Base-by-base conservation (phyloP, 2,329 filamentous ascomycete genomes). In the Talaromyces sp. region DNA sequence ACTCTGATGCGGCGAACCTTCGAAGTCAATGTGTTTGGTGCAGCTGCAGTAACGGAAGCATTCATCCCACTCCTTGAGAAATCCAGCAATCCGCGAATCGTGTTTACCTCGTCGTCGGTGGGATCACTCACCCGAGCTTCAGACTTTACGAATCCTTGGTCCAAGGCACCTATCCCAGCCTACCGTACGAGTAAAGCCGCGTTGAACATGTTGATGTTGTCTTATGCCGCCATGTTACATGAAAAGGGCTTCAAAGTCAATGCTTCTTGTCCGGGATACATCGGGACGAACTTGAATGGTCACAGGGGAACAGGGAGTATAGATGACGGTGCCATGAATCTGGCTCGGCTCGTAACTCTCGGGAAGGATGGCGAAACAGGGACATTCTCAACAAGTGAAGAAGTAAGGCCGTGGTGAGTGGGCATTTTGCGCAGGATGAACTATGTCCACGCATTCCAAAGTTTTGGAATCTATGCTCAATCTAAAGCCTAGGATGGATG, bases 161-260 rank as follows among this genome's bases (percentile, higher is more conserved):
- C 62, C 22, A 63, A 46, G 1, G 37, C 64, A n/a, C 62, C 58
- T 1, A 64, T 63, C 43, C 59, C 63, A 2, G 53, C 73, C 5
- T 78, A 78, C 55, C 68, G 67, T 5, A 75, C 75, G 57, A 75
- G 71, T 50, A 79, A 78, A 62, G 72, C 75, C 5, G 76, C 73
- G 11, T 57, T 76, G 67, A 77, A 78, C 48, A 75, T 77, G 69
- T 63, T 78, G 60, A 75, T 70, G 19, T 62, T 77, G 57, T 76
- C 76, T 57, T 75, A 78, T 64, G 70, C 73, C n/a, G 68, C 68
- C 28, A 69, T 72, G 57, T 62, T 77, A 58, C 68, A 69, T 63
- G 66, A 69, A n/a, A 72, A 69, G 53, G 66, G 68, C 1, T 64
- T 65, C 60, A 64, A 64, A 48, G 62, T 67, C 13, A 66, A 67